Conservation (phyloP, 805 yeast genomes). For the Pichia exigua region DNA sequence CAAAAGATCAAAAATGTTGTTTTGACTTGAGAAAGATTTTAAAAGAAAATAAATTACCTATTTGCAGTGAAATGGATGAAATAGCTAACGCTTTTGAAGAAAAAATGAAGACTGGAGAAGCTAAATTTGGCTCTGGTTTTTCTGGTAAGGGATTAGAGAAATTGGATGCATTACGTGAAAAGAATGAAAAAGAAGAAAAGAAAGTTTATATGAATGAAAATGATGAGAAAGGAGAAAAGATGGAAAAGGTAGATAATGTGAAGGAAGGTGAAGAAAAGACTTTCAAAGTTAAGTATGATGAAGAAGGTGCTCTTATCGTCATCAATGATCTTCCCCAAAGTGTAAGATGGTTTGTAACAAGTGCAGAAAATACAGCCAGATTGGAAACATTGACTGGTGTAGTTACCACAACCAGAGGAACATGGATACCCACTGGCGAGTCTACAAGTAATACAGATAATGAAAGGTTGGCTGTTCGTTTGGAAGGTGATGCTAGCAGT, state of each 20-base stretch:
- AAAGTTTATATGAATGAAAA: conserved; percentile 38
- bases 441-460: not conserved
- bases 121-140: conserved; percentile 64
- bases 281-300: conserved; percentile 6
- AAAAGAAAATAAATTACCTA: conserved; percentile 40
- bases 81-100: conserved; percentile 50
- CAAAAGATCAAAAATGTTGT: conserved; percentile 55
- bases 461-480: not conserved
- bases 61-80: conserved; percentile 42
- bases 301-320: conserved; percentile 12
- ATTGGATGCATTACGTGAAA: conserved; percentile 54
- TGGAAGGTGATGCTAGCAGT: conserved; percentile 50
- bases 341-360: conserved; percentile 72
- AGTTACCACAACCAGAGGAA: conserved; percentile 75
- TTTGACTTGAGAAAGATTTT: conserved; percentile 65
- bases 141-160: conserved; percentile 90
- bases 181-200: conserved; percentile 42
- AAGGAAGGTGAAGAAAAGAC: conserved; percentile 24
- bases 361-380: conserved; percentile 52
- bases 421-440: not conserved
- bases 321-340: conserved; percentile 82
- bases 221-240: conserved; percentile 14
- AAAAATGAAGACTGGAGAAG: conserved; percentile 61
- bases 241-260: conserved; percentile 14
- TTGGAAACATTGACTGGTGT: conserved; percentile 66